These are phyloP conservation scores for Fusarium pilosicola DNA, from an alignment of 2,329 filamentous ascomycete species.

Conservation along the genomic window DNA sequence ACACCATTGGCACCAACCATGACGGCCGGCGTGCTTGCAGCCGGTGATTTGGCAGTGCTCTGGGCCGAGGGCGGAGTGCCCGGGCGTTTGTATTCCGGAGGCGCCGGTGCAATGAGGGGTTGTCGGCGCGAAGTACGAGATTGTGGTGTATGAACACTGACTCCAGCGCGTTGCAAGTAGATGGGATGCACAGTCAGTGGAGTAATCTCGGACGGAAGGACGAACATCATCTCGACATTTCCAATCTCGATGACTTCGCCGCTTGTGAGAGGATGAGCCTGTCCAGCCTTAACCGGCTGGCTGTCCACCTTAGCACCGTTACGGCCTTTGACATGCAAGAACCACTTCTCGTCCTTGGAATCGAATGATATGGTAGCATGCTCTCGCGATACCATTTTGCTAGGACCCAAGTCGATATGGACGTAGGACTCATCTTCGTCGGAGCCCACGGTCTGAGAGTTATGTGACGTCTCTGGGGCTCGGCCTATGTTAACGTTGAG, in stretches of 20 bases:
- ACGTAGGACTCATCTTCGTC: constrained; percentile 63
- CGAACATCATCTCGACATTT: constrained; percentile 98
- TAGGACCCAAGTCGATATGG: constrained; percentile 89
- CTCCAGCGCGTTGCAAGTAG: constrained; percentile 75
- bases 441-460: constrained; percentile 53
- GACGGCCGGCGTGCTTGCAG: constrained; percentile 50
- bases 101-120: constrained; percentile 67
- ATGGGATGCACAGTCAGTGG: constrained; percentile 74
- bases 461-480: constrained; percentile 62
- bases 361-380: constrained; percentile 82
- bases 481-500: constrained; percentile 81
- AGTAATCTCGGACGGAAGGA: constrained; percentile 79
- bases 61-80: constrained; percentile 67
- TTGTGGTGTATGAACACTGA: constrained; percentile 50
- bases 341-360: constrained; percentile 77
- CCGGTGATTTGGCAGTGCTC: constrained; percentile 47
- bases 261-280: constrained; percentile 75
- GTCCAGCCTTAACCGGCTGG: constrained; percentile 72
- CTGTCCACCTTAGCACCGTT: constrained; percentile 92
- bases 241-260: constrained; percentile 93
- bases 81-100: constrained; percentile 68
- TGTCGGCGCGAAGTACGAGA: constrained; percentile 49
- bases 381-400: constrained; percentile 81
- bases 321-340: constrained; percentile 85
- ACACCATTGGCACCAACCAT: constrained; percentile 63